phyloP scores from a whole-genome alignment of 352 stramenopile genomes.

The Phytophthora pluvialis region DNA sequence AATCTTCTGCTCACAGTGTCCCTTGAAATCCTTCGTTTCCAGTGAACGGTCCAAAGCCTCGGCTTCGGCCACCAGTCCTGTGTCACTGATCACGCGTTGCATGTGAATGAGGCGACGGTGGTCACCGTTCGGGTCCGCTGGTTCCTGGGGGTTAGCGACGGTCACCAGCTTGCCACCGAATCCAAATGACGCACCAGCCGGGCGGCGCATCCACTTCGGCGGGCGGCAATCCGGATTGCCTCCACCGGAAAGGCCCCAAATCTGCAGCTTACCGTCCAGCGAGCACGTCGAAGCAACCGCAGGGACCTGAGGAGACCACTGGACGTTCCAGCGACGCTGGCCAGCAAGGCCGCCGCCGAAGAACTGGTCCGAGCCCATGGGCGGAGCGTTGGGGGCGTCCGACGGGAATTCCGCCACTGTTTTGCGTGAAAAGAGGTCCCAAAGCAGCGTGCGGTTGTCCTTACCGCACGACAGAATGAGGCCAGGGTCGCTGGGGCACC shows the following conservation, averaged over 20 bases:
- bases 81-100: conserved; percentile 82
- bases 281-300: conserved; percentile 96
- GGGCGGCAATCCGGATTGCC: conserved; percentile 86
- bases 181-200: conserved; percentile 93
- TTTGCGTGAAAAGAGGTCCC: conserved; percentile 96
- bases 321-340: conserved; percentile 94
- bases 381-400: conserved; percentile 57
- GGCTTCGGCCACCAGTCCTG: conserved; percentile 82
- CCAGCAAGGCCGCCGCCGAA: conserved; percentile 69
- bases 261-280: conserved; percentile 97
- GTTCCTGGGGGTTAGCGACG: conserved; percentile 79
- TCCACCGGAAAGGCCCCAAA: conserved; percentile 85
- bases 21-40: conserved; percentile 90
- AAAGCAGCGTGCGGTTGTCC: conserved; percentile 98
- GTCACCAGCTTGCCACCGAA: conserved; percentile 96
- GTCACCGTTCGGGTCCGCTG: conserved; percentile 54
- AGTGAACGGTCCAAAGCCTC: conserved; percentile 93
- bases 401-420: conserved; percentile 95
- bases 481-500: conserved; percentile 96
- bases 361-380: conserved; percentile 84
- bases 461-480: conserved; percentile 95
- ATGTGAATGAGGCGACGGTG: conserved; percentile 82
- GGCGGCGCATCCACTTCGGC: conserved; percentile 95
- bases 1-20: conserved; percentile 93
- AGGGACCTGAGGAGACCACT: conserved; percentile 96